Conservation (phyloP, 2,329 filamentous ascomycete species). For the Botrytis fragariae region DNA sequence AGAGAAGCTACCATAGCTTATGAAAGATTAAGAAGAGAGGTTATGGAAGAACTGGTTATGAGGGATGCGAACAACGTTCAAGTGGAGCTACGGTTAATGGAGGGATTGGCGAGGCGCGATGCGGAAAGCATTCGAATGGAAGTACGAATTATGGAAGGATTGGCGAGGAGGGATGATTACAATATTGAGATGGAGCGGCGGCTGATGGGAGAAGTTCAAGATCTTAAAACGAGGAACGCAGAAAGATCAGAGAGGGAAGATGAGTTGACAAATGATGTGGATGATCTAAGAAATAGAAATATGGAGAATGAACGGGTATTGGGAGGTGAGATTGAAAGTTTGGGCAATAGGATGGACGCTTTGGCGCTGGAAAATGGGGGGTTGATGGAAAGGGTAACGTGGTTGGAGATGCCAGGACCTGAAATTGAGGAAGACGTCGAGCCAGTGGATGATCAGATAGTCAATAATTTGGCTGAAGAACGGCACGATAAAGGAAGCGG, state of each 20-base stretch:
- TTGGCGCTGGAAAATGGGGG: background rate
- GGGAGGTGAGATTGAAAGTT: background rate
- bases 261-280: background rate
- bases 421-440: background rate
- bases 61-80: background rate
- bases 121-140: background rate
- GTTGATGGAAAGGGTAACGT: background rate
- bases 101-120: background rate
- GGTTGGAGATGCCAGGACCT: background rate
- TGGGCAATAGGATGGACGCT: background rate
- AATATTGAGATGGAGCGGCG: background rate
- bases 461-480: background rate
- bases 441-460: background rate
- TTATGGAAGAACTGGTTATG: background rate
- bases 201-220: background rate
- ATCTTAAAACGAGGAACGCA: background rate
- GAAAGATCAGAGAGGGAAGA: background rate
- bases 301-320: no score
- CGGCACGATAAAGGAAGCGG: background rate
- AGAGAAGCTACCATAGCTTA: background rate
- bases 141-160: background rate
- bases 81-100: background rate
- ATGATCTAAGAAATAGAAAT: background rate
- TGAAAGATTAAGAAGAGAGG: background rate
- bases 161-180: background rate